Percentiles rank a stretch among this genome's conserved stretches.
Evolutionary conservation across 2,329 filamentous ascomycete species (phyloP).

Genomic region (Colletotrichum tamarilloi): DNA sequence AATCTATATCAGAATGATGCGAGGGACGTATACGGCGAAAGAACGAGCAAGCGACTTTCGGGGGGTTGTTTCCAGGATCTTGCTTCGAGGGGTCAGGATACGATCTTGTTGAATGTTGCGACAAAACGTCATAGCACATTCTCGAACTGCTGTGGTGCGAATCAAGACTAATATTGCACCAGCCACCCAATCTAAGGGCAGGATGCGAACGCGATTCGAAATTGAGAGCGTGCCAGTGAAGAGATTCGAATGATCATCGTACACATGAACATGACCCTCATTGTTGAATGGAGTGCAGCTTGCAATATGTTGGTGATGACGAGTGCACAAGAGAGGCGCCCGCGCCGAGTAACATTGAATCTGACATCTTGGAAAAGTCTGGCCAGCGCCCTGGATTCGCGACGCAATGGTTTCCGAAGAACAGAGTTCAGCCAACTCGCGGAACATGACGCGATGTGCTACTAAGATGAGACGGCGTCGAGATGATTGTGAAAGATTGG

Average conservation of each 20-base stretch:
- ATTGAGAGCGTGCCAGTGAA: neutral
- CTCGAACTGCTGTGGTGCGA: no score
- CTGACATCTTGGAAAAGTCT: neutral
- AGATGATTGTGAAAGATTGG: conserved; percentile 14
- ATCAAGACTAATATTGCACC: neutral
- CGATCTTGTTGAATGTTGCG: neutral
- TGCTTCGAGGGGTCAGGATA: no score
- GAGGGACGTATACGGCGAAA: neutral
- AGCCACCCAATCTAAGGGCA: neutral
- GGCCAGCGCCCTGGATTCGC: neutral
- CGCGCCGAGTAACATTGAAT: neutral
- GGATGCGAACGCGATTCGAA: neutral
- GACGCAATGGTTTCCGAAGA: neutral
- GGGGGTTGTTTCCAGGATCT: neutral
- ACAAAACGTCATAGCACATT: neutral
- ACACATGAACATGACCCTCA: no score
- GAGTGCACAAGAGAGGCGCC: no score
- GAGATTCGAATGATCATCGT: neutral
- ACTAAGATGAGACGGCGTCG: conserved; percentile 31
- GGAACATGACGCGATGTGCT: conserved; percentile 10
- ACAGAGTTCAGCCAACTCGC: conserved; percentile 20
- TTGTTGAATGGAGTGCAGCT: no score
- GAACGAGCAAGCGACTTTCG: neutral
- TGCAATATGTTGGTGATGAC: no score
- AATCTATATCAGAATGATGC: neutral